A percentile compares a stretch with the other conserved stretches of the same genome.
phyloP scores from a whole-genome alignment of 1,139 yeast genomes.

The Candida labiduridarum region DNA sequence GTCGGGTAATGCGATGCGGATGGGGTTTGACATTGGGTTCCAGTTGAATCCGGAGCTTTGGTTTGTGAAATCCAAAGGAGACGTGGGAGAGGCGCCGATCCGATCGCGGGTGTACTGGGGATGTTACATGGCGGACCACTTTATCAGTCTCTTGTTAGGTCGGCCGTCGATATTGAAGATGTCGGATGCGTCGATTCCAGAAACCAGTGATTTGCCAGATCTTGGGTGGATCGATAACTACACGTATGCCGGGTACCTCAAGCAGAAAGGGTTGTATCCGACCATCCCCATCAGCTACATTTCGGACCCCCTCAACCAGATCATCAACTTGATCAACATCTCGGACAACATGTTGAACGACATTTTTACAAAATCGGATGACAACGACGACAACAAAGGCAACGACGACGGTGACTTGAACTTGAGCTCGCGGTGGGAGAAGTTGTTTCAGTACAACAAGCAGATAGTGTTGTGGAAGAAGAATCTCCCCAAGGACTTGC shows the following conservation, averaged over 20 bases:
- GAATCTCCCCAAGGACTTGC: conserved; percentile 48
- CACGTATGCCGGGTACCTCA: conserved; percentile 33
- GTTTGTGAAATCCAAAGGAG: conserved; percentile 39
- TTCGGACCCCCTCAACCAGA: conserved; percentile 48
- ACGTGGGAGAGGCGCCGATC: conserved; percentile 46
- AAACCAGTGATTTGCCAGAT: conserved; percentile 63
- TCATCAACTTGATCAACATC: conserved; percentile 52
- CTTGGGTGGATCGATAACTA: conserved; percentile 56
- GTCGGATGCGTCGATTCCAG: conserved; percentile 62
- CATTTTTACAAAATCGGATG: conserved; percentile 44
- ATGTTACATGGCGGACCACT: conserved; percentile 64
- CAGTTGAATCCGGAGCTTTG: conserved; percentile 65
- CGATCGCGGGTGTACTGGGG: conserved; percentile 70
- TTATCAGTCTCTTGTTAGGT: conserved; percentile 59
- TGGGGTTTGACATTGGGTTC: conserved; percentile 67
- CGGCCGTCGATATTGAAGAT: conserved; percentile 59
- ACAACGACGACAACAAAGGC: conserved; percentile 23
- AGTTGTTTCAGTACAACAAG: conserved; percentile 44
- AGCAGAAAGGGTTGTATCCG: conserved; percentile 15
- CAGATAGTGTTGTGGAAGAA: conserved; percentile 55
- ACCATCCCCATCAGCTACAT: conserved; percentile 28
- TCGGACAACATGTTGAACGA: conserved; percentile 59
- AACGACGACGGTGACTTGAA: conserved; percentile 37
- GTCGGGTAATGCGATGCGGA: conserved; percentile 61
- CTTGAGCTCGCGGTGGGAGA: conserved; percentile 38